phyloP scores from a whole-genome alignment of 441 rosid species.

The Adansonia madagascariensis region DNA sequence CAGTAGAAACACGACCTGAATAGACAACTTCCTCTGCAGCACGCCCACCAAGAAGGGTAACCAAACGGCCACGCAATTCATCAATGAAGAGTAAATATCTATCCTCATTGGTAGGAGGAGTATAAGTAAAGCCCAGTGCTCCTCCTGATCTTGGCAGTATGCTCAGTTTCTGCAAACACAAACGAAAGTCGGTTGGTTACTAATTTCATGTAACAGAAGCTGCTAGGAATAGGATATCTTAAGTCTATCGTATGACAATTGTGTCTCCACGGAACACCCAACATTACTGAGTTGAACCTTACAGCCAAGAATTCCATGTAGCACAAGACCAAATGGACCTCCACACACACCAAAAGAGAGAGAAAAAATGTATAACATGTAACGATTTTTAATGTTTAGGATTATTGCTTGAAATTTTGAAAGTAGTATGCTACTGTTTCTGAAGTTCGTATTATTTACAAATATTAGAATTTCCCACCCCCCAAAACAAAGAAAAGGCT shows the following conservation, averaged over 20 bases:
- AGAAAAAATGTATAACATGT: background rate
- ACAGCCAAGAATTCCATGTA: too few species aligned
- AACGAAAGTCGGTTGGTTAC: background rate
- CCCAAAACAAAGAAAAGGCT: background rate
- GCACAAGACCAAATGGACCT: constrained; percentile 4
- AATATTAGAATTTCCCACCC: background rate
- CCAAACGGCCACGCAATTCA: constrained; percentile 93
- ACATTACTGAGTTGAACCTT: background rate
- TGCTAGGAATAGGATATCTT: too few species aligned
- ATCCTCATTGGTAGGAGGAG: constrained; percentile 84
- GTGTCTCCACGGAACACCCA: background rate
- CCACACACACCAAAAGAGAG: background rate
- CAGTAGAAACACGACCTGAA: constrained; percentile 95
- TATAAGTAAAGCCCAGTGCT: constrained; percentile 89
- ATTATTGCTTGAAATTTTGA: background rate
- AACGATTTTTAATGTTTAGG: background rate
- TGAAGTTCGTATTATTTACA: background rate
- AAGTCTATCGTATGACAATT: background rate
- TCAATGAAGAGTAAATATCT: constrained; percentile 93
- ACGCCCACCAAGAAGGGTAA: constrained; percentile 97
- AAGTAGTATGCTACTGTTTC: background rate
- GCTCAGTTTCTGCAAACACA: constrained; percentile 76
- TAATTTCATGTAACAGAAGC: constrained; percentile 8
- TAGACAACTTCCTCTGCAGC: constrained; percentile 97
- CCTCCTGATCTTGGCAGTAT: constrained; percentile 98